phyloP scores from a whole-genome alignment of 768 basidiomycete species.

The Mycena pura region DNA sequence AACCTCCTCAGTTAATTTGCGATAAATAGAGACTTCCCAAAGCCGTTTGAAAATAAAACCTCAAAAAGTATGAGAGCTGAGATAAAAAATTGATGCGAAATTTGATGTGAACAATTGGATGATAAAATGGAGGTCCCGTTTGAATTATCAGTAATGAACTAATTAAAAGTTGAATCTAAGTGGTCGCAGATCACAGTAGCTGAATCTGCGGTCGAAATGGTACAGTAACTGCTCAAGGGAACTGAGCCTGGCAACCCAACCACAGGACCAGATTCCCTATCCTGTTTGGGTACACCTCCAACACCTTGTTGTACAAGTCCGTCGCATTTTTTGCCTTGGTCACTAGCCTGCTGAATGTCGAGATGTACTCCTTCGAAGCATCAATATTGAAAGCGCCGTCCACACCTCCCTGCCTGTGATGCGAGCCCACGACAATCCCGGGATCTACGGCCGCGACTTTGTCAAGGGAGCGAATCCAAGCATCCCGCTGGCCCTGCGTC shows the following conservation, averaged over 20 bases:
- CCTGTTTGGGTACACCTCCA: slow-evolving; percentile 14
- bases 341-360: slow-evolving; percentile 6
- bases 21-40: too few species aligned
- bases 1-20: too few species aligned
- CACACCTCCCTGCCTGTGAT: slow-evolving; percentile 13
- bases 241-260: slow-evolving; percentile 16
- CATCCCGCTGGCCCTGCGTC: slow-evolving; percentile 14
- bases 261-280: slow-evolving; percentile 11
- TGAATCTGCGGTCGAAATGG: slow-evolving; percentile 2
- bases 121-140: slow-evolving; percentile 1
- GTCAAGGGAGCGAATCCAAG: slow-evolving; percentile 15
- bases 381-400: slow-evolving; percentile 7
- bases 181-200: not conserved
- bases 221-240: slow-evolving; percentile 4
- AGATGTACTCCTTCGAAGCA: slow-evolving; percentile 17
- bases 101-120: not conserved
- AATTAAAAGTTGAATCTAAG: slow-evolving; percentile 2
- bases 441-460: slow-evolving; percentile 13
- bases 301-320: slow-evolving; percentile 8
- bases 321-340: slow-evolving; percentile 8
- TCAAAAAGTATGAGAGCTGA: too few species aligned
- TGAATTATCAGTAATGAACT: too few species aligned
- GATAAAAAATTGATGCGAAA: too few species aligned
- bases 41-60: too few species aligned
- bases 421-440: slow-evolving; percentile 13